phyloP scores from a whole-genome alignment of 2,329 filamentous ascomycete genomes.

The Zasmidium cellare region DNA sequence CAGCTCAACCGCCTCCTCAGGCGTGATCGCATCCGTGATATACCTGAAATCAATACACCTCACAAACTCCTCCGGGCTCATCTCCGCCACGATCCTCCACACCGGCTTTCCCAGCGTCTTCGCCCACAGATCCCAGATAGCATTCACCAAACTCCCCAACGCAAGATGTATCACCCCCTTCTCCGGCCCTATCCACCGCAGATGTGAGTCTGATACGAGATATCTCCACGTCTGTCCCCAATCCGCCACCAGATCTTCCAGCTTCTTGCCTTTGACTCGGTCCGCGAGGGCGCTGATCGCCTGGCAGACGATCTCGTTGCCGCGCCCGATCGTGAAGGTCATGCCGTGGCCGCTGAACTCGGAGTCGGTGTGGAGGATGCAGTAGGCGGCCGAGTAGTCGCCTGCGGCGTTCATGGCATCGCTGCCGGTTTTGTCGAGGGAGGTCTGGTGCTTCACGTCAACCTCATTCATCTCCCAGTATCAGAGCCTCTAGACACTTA shows the following conservation, averaged over 20 bases:
- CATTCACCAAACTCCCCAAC: constrained; percentile 80
- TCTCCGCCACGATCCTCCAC: constrained; percentile 86
- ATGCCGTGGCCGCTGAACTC: constrained; percentile 73
- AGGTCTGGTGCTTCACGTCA: constrained; percentile 54
- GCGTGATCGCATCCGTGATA: constrained; percentile 89
- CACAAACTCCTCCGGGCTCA: constrained; percentile 85
- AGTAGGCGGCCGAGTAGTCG: constrained; percentile 94
- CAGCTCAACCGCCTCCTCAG: constrained; percentile 74
- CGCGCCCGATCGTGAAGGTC: constrained; percentile 84
- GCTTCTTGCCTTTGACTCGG: constrained; percentile 71
- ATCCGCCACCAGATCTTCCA: constrained; percentile 74
- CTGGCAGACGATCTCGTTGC: constrained; percentile 88
- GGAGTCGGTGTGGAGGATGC: constrained; percentile 81
- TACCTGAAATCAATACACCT: constrained; percentile 91
- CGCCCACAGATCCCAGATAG: constrained; percentile 94
- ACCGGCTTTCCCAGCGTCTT: constrained; percentile 84
- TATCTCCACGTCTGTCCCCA: constrained; percentile 90
- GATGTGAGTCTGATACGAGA: constrained; percentile 85
- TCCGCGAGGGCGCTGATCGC: constrained; percentile 78
- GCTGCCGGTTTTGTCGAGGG: constrained; percentile 90
- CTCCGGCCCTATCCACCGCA: constrained; percentile 91
- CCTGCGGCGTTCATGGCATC: constrained; percentile 96
- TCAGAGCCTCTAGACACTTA: neutral
- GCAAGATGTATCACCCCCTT: constrained; percentile 94
- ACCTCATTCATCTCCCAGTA: too few relatives aligned